Conservation (phyloP, 2,329 filamentous ascomycete species). For the Madurella fahalii region DNA sequence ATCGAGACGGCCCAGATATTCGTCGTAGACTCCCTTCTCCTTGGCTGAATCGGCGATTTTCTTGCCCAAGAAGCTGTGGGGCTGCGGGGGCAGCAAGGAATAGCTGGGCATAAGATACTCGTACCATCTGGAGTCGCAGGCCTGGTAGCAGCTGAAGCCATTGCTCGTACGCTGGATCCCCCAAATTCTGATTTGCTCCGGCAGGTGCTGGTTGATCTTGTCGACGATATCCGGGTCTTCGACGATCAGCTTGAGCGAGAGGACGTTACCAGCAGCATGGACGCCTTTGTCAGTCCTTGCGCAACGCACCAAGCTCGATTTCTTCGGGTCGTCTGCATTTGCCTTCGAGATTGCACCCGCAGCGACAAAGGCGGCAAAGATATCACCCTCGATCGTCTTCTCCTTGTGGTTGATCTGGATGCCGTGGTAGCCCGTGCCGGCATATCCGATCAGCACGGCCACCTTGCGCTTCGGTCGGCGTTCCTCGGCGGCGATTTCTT, state of each 20-base stretch:
- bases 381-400: slow-evolving; percentile 92
- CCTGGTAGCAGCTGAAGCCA: slow-evolving; percentile 89
- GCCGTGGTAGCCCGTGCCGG: slow-evolving; percentile 92
- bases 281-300: slow-evolving; percentile 90
- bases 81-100: slow-evolving; percentile 87
- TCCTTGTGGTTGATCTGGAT: slow-evolving; percentile 85
- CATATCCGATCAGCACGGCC: slow-evolving; percentile 91
- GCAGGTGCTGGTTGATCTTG: slow-evolving; percentile 84
- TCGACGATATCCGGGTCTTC: slow-evolving; percentile 83
- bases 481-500: slow-evolving; percentile 84
- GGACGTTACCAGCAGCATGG: slow-evolving; percentile 24
- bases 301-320: slow-evolving; percentile 89
- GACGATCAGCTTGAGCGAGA: slow-evolving; percentile 72
- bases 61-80: slow-evolving; percentile 77
- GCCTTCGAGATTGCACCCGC: slow-evolving; percentile 94
- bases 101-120: slow-evolving; percentile 96
- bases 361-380: slow-evolving; percentile 86
- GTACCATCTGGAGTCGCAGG: slow-evolving; percentile 93
- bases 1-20: slow-evolving; percentile 63
- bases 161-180: slow-evolving; percentile 86
- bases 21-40: slow-evolving; percentile 66
- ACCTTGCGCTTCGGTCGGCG: slow-evolving; percentile 93
- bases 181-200: slow-evolving; percentile 90
- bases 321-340: slow-evolving; percentile 94
- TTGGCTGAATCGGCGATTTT: slow-evolving; percentile 76